phyloP scores from a whole-genome alignment of 306 rosid species.

The Castanopsis chinensis region DNA sequence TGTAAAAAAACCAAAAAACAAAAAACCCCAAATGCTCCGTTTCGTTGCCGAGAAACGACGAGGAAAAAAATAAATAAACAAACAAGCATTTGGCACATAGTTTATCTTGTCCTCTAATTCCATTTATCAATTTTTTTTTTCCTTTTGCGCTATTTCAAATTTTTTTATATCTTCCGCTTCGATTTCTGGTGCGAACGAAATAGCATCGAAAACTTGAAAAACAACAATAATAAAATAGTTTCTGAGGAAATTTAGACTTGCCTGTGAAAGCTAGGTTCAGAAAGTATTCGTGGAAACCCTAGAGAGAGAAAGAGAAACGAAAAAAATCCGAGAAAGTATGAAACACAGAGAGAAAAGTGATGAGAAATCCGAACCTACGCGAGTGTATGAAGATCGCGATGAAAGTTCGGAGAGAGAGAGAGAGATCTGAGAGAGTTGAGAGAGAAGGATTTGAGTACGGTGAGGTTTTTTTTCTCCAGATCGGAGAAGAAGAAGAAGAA shows the following conservation, averaged over 20 bases:
- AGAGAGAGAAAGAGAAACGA: constrained; percentile 21
- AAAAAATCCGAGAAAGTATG: not conserved
- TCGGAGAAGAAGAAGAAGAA: constrained; percentile 9
- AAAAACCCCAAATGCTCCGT: not conserved
- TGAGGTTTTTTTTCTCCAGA: constrained; percentile 33
- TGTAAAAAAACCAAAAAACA: not conserved
- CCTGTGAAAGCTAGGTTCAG: constrained; percentile 19
- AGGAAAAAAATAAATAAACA: not conserved
- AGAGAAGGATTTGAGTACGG: constrained; percentile 17
- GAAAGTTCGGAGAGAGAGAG: constrained; percentile 33
- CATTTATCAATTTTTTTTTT: not conserved
- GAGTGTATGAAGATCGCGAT: constrained; percentile 9
- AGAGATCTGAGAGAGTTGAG: constrained; percentile 16
- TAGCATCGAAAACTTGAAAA: constrained; percentile 2
- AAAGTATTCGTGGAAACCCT: constrained; percentile 51
- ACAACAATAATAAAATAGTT: not conserved
- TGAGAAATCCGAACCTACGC: constrained; percentile 6
- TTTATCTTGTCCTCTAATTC: constrained; percentile 14
- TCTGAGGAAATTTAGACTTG: constrained; percentile 24
- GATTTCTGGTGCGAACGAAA: constrained; percentile 19
- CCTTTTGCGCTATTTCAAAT: not conserved
- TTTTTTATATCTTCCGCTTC: not conserved
- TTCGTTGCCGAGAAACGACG: not conserved
- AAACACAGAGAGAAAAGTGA: not conserved
- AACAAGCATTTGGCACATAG: not conserved